Evolutionary conservation across 176 grass and related monocot species (phyloP).

Genomic region (Lolium rigidum): DNA sequence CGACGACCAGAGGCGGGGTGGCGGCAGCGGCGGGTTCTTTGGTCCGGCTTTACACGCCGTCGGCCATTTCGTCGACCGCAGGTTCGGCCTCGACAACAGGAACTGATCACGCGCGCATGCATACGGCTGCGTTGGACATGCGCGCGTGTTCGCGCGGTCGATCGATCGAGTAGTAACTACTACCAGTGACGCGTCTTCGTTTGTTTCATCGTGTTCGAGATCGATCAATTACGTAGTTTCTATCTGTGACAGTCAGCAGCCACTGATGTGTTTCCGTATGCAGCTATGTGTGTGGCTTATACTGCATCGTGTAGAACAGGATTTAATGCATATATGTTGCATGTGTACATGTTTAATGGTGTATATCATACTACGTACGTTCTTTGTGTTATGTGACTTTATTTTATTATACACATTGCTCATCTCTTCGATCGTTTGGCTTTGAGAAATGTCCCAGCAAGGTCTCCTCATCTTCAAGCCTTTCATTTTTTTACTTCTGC

Average conservation of each 20-base stretch:
- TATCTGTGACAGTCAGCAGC: neutral
- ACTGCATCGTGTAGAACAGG: neutral
- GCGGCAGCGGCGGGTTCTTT: conserved; percentile 39
- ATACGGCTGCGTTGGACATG: neutral
- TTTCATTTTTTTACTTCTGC: too few relatives aligned
- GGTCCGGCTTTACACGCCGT: conserved; percentile 43
- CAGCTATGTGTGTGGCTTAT: neutral
- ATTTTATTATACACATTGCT: neutral
- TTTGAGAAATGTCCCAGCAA: too few relatives aligned
- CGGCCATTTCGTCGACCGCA: conserved; percentile 53
- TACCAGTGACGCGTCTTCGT: neutral
- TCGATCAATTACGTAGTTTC: too few relatives aligned
- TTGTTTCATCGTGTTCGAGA: neutral
- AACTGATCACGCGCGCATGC: conserved; percentile 21
- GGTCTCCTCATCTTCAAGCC: too few relatives aligned
- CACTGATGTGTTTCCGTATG: neutral
- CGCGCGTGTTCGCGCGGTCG: too few relatives aligned
- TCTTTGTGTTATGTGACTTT: neutral
- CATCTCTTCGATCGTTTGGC: too few relatives aligned
- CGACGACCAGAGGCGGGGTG: neutral
- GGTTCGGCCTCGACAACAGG: conserved; percentile 21
- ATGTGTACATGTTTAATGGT: neutral
- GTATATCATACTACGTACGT: neutral
- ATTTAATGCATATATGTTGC: neutral
- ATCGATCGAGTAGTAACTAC: neutral